Percentiles rank a stretch among this genome's conserved stretches.
phyloP scores from a whole-genome alignment of 2,329 filamentous ascomycete species.

The Alternaria sp. region DNA sequence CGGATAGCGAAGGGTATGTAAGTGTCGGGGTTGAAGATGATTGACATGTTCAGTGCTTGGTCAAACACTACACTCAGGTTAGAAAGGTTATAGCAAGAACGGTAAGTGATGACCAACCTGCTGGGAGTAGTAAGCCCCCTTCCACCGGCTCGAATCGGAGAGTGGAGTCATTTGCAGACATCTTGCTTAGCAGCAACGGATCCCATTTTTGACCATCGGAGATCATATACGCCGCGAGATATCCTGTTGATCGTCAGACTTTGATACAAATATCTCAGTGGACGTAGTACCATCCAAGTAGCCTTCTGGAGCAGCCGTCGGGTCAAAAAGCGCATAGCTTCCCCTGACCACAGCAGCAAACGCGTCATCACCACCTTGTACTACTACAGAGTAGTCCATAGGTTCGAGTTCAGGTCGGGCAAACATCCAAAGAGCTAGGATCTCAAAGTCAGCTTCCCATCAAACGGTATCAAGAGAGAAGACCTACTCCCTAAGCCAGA shows the following conservation, averaged over 20 bases:
- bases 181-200: not conserved
- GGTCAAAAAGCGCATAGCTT: not conserved
- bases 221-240: not conserved
- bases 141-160: not conserved
- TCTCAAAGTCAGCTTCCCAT: not conserved
- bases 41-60: not conserved
- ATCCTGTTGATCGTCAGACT: not conserved
- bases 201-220: not conserved
- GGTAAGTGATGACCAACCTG: not conserved
- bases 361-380: not conserved
- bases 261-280: not conserved
- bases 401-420: not conserved
- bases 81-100: too few relatives aligned
- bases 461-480: not conserved
- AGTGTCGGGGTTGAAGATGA: slow-evolving; percentile 4
- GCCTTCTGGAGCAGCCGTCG: not conserved
- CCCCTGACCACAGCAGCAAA: not conserved
- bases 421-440: not conserved
- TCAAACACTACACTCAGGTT: not conserved
- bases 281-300: not conserved
- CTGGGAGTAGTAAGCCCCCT: not conserved
- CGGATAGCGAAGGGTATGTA: slow-evolving; percentile 1
- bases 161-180: not conserved
- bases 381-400: not conserved
- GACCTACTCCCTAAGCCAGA: not conserved